Base-by-base conservation (phyloP, 2,329 filamentous ascomycete genomes). In the Alternaria rosae region DNA sequence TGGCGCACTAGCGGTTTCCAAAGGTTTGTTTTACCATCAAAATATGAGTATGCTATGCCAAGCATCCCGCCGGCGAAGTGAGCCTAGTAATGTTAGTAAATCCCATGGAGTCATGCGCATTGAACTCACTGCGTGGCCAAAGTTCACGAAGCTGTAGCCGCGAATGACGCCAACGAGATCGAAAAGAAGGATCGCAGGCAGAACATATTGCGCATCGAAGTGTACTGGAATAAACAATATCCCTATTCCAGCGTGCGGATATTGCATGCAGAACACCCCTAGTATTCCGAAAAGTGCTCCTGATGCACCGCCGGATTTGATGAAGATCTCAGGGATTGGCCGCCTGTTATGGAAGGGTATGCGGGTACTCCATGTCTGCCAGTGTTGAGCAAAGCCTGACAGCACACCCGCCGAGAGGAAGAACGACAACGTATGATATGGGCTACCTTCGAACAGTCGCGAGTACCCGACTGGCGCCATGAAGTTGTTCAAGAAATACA, bases 41-140 rank as follows among this genome's bases (percentile, higher is more conserved):
- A 69, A 25, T 72, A 71, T 2, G 74, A 76, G 56, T 78, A 78
- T 11, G 68, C 71, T 5, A 76, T 62, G 5, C 76, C 76, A 5
- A 77, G 44, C 8, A 71, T 47, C 13, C 72, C 70, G 13, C 76
- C 76, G 20, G 67, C 68, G 6, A 78, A 64, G 67, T 78, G 76
- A 17, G 76, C 76, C 76, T 78, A n/a, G 9, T 17, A 7, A 12
- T 13, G 38, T 77, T 55, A 77, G 45, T 44, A 17, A 25, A 3
- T 5, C 9, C 20, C 17, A 32, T 9, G 17, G 21, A 8, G 12
- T 38, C 15, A 17, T 28, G 10, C 9, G 11, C 43, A 32, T 13
- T 32, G 17, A 35, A 75, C 76, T 67, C 68, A 77, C 76, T n/a
- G 72, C 76, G 50, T 78, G 76, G 7, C 76, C 76, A 35, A 76